These are phyloP conservation scores for Pythium apleroticum DNA, from an alignment of 352 stramenopile species.

Conservation along the genomic window DNA sequence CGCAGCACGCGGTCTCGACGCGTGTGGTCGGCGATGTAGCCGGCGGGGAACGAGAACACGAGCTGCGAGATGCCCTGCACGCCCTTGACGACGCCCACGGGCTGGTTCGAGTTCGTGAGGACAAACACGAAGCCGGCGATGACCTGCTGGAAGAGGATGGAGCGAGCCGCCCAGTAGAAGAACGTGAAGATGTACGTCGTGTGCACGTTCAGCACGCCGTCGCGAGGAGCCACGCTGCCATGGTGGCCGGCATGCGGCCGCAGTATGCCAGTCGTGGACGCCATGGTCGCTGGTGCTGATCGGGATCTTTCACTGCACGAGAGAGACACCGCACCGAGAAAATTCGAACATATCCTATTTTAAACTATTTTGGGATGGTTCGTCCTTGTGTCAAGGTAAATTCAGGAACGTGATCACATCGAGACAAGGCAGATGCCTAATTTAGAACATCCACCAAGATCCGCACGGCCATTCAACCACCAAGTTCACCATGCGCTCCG, in stretches of 20 bases:
- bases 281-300: not conserved
- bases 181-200: constrained; percentile 35
- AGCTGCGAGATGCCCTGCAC: constrained; percentile 83
- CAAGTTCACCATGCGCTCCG: not conserved
- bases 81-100: constrained; percentile 81
- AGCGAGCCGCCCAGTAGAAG: constrained; percentile 29
- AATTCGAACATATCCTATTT: constrained; percentile 18
- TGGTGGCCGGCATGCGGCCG: not conserved
- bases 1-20: constrained; percentile 70
- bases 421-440: not conserved
- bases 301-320: not conserved
- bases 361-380: no score
- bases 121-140: constrained; percentile 41
- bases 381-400: no score
- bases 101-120: constrained; percentile 66
- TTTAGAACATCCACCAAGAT: constrained; percentile 16
- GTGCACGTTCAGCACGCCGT: constrained; percentile 28
- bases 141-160: constrained; percentile 42
- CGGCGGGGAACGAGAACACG: constrained; percentile 68
- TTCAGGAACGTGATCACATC: no score
- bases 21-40: constrained; percentile 64
- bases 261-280: not conserved
- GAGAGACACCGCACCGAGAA: not conserved
- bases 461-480: not conserved
- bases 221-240: not conserved